Evolutionary conservation across 176 grass and related monocot genomes (phyloP), one percentile per base, ranked within the genome.

Genomic region (Zea mays): DNA sequence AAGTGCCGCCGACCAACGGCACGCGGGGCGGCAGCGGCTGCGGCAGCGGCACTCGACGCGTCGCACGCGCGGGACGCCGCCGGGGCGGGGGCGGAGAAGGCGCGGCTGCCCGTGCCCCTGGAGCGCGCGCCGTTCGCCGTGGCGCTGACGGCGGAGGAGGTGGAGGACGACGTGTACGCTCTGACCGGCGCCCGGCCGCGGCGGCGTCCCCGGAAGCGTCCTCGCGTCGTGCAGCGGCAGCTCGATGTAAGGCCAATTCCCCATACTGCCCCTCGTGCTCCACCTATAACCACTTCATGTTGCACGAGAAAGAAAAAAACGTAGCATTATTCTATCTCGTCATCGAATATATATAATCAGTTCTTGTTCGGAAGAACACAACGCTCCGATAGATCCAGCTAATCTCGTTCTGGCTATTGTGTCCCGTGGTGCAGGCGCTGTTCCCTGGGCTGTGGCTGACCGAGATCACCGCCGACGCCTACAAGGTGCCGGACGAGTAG

Each of bases 81-180:
- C 78, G 70, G 67, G 9, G 20, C 38, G 5, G n/a, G 20, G 16
- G 54, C 55, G 27, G 46, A 70, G 6, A 70, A 47, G 34, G 40
- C 80, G 7, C 76, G 40, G 67, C 41, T n/a, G 2, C 9, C 64
- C 63, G 37, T 0, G 40, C 60, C n/a, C 57, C 33, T 61, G 17
- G 3, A 81, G 62, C 72, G 90, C 36, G 65, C 74, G 44, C 75
- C 80, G 43, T 91, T 99, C 79, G 60, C 90, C 0, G 73, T 99
- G 36, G 62, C 80, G 19, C 90, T 99, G 7, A 84, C 74, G 61
- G 81, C 55, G 38, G 96, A 99, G 44, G 96, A 99, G 85, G 92
- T 99, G 71, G 92, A 99, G 87, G 96, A 94, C 58, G 96, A 99
- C 82, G 52, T 99, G 20, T 99, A 95, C 77, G 92, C 96, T 65